Base-by-base conservation (phyloP, 208 protist species). In the Trypanosoma brucei region DNA sequence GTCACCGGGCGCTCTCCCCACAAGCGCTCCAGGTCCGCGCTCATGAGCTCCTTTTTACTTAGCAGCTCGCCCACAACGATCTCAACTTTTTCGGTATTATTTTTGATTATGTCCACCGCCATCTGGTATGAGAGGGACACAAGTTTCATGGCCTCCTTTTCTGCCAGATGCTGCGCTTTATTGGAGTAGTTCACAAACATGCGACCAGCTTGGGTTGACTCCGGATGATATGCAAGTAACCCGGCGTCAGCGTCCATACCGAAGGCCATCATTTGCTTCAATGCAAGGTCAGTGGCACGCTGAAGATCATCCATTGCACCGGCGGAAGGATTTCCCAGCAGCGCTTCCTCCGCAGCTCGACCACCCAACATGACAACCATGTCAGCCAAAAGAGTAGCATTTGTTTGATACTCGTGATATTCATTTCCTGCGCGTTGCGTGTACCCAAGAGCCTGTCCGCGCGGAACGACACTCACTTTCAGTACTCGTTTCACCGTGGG, bases 231-330 rank as follows among this genome's bases (percentile, higher is more conserved):
- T 33, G 87, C 34, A 34, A 95, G 78, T 58, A 95, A 59, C 3
- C 91, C 91, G 31, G 79, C 70, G 40, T 83, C 72, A 36, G 63
- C 59, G 70, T 82, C 86, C 91, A 94, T 94, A 48, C 91, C 87
- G 74, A 92, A 94, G 2, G 80, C 78, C 8, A 92, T 78, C 66
- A 94, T 70, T 70, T 88, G 67, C 79, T 93, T 92, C 51, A 92
- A 52, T 14, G 87, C 86, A 73, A 92, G 72, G 67, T 93, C 79
- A 2, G 85, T 94, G 30, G 86, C 87, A 1, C 85, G 76, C 72
- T 96, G 87, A 39, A 96, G 72, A 72, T 94, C 87, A 65, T 96
- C 91, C 76, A 90, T 87, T 37, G 91, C 91, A 8, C 87, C 87
- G 31, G 86, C 88, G 39, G 96, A 98, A 14, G 89, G 76, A 46